Evolutionary conservation across 805 yeast species (phyloP).

Genomic region (Lipomyces orientalis): DNA sequence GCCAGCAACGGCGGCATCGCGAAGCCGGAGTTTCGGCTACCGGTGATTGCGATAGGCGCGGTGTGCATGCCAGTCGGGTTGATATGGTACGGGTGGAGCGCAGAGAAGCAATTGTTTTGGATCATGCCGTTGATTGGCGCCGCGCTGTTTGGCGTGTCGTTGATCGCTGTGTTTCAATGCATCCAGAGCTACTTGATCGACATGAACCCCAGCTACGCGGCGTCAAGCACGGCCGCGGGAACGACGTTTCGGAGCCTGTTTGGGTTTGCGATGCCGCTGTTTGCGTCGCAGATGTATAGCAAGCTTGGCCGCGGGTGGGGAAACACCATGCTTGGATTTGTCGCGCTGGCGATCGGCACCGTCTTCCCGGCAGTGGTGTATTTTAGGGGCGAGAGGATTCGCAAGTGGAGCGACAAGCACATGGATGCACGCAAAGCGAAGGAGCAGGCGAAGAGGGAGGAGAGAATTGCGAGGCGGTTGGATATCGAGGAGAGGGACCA

Average conservation of each 20-base stretch:
- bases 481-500: slow-evolving; percentile 10
- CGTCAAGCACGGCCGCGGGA: slow-evolving; percentile 79
- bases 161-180: slow-evolving; percentile 70
- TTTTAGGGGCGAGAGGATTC: slow-evolving; percentile 60
- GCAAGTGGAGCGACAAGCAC: slow-evolving; percentile 51
- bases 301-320: slow-evolving; percentile 82
- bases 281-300: slow-evolving; percentile 81
- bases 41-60: slow-evolving; percentile 57
- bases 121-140: slow-evolving; percentile 68
- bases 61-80: slow-evolving; percentile 63
- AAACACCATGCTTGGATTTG: slow-evolving; percentile 65
- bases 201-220: slow-evolving; percentile 69
- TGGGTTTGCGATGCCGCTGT: slow-evolving; percentile 80
- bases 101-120: slow-evolving; percentile 61
- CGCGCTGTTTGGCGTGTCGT: slow-evolving; percentile 61
- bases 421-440: slow-evolving; percentile 25
- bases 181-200: slow-evolving; percentile 69
- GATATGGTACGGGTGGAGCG: slow-evolving; percentile 75
- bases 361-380: slow-evolving; percentile 65
- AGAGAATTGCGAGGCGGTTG: slow-evolving; percentile 9
- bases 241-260: slow-evolving; percentile 73
- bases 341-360: slow-evolving; percentile 61
- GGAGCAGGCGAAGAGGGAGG: slow-evolving; percentile 19
- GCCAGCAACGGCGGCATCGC: slow-evolving; percentile 57
- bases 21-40: slow-evolving; percentile 67